A percentile compares a stretch with the other conserved stretches of the same genome.
phyloP scores from a whole-genome alignment of 805 yeast species.

The Ogataea corticis region DNA sequence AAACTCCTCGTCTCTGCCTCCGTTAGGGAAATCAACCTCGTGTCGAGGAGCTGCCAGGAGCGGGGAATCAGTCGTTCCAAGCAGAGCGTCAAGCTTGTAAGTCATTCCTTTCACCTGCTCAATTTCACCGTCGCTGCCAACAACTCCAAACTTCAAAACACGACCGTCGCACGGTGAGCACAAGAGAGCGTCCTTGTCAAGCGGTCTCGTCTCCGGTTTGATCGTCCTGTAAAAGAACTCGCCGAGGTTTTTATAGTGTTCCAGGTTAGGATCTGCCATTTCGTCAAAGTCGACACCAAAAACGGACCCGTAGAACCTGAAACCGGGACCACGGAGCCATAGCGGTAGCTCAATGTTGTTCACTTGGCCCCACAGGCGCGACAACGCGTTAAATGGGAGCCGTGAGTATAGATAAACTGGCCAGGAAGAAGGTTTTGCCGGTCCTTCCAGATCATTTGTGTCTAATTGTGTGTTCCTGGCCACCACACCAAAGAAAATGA shows the following conservation, averaged over 20 bases:
- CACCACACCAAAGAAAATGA: conserved; percentile 56
- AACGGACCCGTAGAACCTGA: conserved; percentile 66
- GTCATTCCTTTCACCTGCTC: conserved; percentile 98
- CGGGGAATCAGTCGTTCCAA: conserved; percentile 56
- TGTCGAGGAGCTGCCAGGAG: conserved; percentile 58
- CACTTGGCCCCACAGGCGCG: conserved; percentile 93
- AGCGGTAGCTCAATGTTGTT: conserved; percentile 82
- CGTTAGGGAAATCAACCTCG: conserved; percentile 30
- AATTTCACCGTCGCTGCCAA: conserved; percentile 70
- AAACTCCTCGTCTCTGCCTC: conserved; percentile 19
- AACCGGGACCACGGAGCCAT: conserved; percentile 86
- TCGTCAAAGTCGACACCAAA: conserved; percentile 92
- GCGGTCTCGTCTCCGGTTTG: conserved; percentile 75
- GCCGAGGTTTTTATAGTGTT: conserved; percentile 73
- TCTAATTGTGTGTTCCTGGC: conserved; percentile 34
- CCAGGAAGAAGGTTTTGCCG: conserved; percentile 76
- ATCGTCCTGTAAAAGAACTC: conserved; percentile 89
- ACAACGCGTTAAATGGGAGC: conserved; percentile 85
- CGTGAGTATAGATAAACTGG: conserved; percentile 85
- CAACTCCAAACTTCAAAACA: conserved; percentile 80
- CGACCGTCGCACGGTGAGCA: conserved; percentile 95
- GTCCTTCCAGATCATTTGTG: conserved; percentile 29
- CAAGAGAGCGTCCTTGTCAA: conserved; percentile 60
- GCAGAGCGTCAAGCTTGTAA: conserved; percentile 81
- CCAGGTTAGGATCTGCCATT: conserved; percentile 79